These are phyloP conservation scores for Claviceps lovelessii DNA, from an alignment of 2,329 filamentous ascomycete genomes.

Conservation along the genomic window DNA sequence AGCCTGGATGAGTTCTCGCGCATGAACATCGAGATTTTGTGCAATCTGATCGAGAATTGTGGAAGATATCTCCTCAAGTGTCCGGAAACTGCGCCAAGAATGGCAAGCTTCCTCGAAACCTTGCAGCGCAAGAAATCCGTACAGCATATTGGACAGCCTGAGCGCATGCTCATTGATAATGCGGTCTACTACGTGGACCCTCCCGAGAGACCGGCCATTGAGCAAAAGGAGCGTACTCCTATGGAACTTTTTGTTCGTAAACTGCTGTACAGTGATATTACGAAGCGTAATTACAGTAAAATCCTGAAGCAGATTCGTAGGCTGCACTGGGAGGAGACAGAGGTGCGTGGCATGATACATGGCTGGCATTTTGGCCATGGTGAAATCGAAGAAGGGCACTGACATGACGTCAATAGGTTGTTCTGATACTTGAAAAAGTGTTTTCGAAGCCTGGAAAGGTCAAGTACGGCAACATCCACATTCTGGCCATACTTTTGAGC, in stretches of 20 bases:
- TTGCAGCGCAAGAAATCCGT: conserved; percentile 91
- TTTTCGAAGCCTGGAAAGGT: conserved; percentile 95
- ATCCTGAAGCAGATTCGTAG: conserved; percentile 88
- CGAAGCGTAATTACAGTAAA: conserved; percentile 84
- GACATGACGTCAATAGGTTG: conserved; percentile 34
- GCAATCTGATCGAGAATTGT: conserved; percentile 89
- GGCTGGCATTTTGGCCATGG: neutral
- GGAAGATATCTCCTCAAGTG: conserved; percentile 87
- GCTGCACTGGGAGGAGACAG: conserved; percentile 91
- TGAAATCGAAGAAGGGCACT: neutral
- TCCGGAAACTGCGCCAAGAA: conserved; percentile 80
- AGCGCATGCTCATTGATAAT: conserved; percentile 97
- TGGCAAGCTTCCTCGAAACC: conserved; percentile 88
- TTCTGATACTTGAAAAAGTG: conserved; percentile 68
- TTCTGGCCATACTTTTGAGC: conserved; percentile 78
- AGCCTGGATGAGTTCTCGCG: conserved; percentile 93
- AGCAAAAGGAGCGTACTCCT: conserved; percentile 90
- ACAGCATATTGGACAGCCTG: conserved; percentile 86
- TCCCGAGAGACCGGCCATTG: conserved; percentile 80
- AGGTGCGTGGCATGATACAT: conserved; percentile 34
- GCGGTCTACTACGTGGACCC: conserved; percentile 97
- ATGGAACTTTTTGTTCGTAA: conserved; percentile 88
- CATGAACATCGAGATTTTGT: conserved; percentile 99
- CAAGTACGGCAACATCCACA: conserved; percentile 92
- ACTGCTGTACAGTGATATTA: conserved; percentile 84